Base-by-base conservation (phyloP, 179 eudicot genomes). In the Silene coronaria region DNA sequence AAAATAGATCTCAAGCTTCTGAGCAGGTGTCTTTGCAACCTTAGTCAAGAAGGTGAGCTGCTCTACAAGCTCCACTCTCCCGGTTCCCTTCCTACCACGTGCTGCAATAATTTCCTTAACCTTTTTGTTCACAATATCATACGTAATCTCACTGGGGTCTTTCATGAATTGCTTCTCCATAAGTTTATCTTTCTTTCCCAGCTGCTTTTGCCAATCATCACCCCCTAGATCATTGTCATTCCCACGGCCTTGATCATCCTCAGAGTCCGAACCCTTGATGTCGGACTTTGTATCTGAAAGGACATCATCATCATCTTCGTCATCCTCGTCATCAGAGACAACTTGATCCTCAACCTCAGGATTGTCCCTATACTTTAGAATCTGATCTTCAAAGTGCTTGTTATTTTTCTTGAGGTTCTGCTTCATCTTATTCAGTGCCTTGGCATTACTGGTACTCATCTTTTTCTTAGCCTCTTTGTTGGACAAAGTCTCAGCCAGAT, bases 21-120 rank as follows among this genome's bases (percentile, higher is more conserved):
- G 98, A 45, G 96, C 98, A 69, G 98, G 97, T 64, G 98, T 91
- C 83, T 93, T 91, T 2, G 97, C 98, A 71, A 93, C 96, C 78
- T 84, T 85, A n/a, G 93, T 90, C 81, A 93, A 85, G 80, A 91
- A 93, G 24, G 97, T 90, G 28, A 93, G 91, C 81, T 90, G 98
- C 80, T 93, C 98, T 70, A 93, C 97, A 34, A 91, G 87, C 87
- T 93, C 98, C 19, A 91, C 80, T 79, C 86, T 87, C 12, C 92
- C 93, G 0, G 98, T 94, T 58, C 97, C 97, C 81, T 93, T 94
- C 76, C 86, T 85, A 32, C 98, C 98, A 77, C 97, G 90, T 11
- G 91, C 94, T 28, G 96, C 89, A 67, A 86, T 86, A 74, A 91
- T 82, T 80, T 93, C 98, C 77, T 88, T 93, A 64, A 91, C 86